These are phyloP conservation scores for Colletotrichum sp. DNA, from an alignment of 2,329 filamentous ascomycete species.

Conservation along the genomic window DNA sequence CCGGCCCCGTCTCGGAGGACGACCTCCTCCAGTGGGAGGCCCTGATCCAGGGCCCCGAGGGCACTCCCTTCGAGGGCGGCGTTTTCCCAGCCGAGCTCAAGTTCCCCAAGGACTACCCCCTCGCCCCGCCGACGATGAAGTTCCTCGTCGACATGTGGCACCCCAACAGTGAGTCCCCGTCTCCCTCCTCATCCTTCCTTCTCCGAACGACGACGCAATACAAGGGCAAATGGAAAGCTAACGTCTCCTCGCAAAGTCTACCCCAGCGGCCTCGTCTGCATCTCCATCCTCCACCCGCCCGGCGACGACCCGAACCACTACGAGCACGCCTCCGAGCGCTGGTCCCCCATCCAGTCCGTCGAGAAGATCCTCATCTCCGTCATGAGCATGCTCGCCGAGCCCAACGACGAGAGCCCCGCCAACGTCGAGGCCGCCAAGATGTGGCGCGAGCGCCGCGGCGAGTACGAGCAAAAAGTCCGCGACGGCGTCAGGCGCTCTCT, in stretches of 20 bases:
- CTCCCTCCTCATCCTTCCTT: neutral
- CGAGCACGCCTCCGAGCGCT: slow-evolving; percentile 93
- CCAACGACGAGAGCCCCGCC: slow-evolving; percentile 95
- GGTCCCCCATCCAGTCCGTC: slow-evolving; percentile 95
- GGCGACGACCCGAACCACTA: slow-evolving; percentile 99
- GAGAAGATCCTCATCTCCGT: slow-evolving; percentile 97
- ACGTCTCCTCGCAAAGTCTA: slow-evolving; percentile 67
- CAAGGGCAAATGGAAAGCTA: accelerated
- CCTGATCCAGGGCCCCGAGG: slow-evolving; percentile 92
- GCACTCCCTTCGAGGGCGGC: slow-evolving; percentile 94
- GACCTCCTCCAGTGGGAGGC: slow-evolving; percentile 97
- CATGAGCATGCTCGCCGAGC: slow-evolving; percentile 98
- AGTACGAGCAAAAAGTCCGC: slow-evolving; percentile 87
- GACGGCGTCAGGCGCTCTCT: slow-evolving; percentile 81
- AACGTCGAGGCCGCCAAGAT: slow-evolving; percentile 97
- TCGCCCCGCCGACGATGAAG: slow-evolving; percentile 94
- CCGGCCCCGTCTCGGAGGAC: slow-evolving; percentile 90
- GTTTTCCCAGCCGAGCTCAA: slow-evolving; percentile 94
- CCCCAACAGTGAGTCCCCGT: slow-evolving; percentile 75
- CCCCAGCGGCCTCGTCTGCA: slow-evolving; percentile 89
- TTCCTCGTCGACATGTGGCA: slow-evolving; percentile 96
- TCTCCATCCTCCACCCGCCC: slow-evolving; percentile 95
- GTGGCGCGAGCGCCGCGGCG: slow-evolving; percentile 84
- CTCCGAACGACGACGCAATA: neutral
- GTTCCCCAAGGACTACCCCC: slow-evolving; percentile 96